Evolutionary conservation across 805 yeast genomes (phyloP).

Genomic region (Wickerhamomyces sydowiorum): DNA sequence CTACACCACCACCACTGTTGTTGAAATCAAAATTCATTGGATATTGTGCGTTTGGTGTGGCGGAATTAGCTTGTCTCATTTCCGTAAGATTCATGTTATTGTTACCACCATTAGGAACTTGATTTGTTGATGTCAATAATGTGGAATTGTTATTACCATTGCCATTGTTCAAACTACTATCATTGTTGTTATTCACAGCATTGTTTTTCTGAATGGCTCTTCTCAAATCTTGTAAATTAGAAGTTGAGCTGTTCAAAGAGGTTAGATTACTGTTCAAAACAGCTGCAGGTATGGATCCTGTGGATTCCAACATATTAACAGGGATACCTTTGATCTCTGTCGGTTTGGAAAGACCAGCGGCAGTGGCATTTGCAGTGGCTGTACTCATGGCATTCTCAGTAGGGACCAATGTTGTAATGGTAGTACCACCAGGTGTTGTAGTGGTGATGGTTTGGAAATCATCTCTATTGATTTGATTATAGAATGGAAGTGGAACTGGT

Average conservation of each 20-base stretch:
- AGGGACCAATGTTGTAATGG: constrained; percentile 83
- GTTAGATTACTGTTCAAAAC: not conserved
- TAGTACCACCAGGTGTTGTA: constrained; percentile 90
- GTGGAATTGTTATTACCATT: not conserved
- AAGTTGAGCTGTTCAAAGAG: not conserved
- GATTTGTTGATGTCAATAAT: not conserved
- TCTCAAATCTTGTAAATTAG: constrained; percentile 1
- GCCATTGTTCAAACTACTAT: not conserved
- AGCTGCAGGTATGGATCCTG: constrained; percentile 50
- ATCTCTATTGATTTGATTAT: constrained; percentile 84
- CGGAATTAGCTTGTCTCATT: constrained; percentile 2
- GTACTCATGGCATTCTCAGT: constrained; percentile 69
- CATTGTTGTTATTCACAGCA: not conserved
- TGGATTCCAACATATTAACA: constrained; percentile 67
- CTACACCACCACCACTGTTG: constrained; percentile 7
- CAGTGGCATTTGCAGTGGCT: constrained; percentile 52
- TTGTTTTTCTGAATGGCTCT: not conserved
- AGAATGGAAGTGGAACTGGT: constrained; percentile 70
- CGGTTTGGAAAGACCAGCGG: constrained; percentile 48
- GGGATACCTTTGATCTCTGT: constrained; percentile 67
- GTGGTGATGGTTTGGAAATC: constrained; percentile 81
- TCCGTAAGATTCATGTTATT: not conserved
- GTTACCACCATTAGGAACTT: not conserved
- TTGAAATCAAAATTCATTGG: constrained; percentile 11
- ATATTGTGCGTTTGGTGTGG: constrained; percentile 5